Base-by-base conservation (phyloP, 2,329 filamentous ascomycete genomes). In the Aureobasidium uvarum region DNA sequence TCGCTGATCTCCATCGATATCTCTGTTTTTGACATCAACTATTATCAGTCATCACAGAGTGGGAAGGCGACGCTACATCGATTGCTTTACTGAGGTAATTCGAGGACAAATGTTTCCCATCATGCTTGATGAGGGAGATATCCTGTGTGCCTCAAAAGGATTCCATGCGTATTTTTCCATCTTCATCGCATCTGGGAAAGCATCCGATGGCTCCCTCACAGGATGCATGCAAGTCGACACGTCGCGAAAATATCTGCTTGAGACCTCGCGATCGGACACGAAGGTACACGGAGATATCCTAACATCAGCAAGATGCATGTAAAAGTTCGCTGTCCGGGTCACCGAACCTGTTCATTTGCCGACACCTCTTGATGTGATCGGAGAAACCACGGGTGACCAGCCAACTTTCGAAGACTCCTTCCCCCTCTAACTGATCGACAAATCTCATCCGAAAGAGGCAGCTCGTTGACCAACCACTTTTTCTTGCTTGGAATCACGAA, bases 381-480 rank as follows among this genome's bases (percentile, higher is more conserved):
- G 58, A 28, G 45, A 41, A 50, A 62, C 58, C 14, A 39, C 33
- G 58, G 28, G 43, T 33, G 14, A 31, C 38, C 16, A 46, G 8
- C n/a, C 43, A 46, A 46, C 43, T 46, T 28, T 25, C 20, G n/a
- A 48, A 3, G 2, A 31, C 33, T 39, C 43, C 28, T 43, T 39
- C 56, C 31, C 14, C 25, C n/a, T 50, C 18, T n/a, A 6, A 62
- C n/a, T 48, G 58, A 62, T 62, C 58, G 43, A n/a, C 58, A 5
- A 13, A 23, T 23, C 10, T 31, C 20, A n/a, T 39, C 58, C 58
- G 5, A 38, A 62, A 62, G 4, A 62, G 58, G 58, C 58, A 62
- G 58, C 58, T 62, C 58, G 45, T n/a, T 3, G 8, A 50, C 31
- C 58, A 50, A 62, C n/a, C 31, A 50, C 58, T 31, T 23, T 56